Conservation (phyloP, 2,329 filamentous ascomycete genomes). For the Diplodia intermedia region DNA sequence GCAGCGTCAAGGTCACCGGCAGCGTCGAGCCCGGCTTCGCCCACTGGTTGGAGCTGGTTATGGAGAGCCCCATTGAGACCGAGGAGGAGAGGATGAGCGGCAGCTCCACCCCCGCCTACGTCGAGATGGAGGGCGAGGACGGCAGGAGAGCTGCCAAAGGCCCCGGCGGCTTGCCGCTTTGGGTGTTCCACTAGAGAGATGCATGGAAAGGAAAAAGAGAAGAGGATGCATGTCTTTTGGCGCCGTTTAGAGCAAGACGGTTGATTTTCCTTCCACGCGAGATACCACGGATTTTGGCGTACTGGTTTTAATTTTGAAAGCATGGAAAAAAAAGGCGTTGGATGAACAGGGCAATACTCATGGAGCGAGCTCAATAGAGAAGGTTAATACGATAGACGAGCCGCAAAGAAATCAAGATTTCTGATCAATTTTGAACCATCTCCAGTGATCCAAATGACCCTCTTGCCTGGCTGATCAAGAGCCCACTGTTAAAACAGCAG, state of each 20-base stretch:
- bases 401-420: constrained; percentile 15
- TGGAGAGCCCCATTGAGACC: constrained; percentile 49
- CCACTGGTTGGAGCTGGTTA: constrained; percentile 53
- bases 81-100: constrained; percentile 35
- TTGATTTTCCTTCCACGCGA: constrained; percentile 6
- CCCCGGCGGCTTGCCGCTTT: constrained; percentile 19
- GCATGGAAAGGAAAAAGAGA: neutral
- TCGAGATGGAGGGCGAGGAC: constrained; percentile 32
- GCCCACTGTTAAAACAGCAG: neutral
- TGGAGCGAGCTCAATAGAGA: constrained; percentile 3
- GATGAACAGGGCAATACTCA: neutral
- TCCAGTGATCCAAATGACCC: neutral
- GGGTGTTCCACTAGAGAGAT: constrained; percentile 13
- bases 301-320: neutral
- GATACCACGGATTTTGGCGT: constrained; percentile 19
- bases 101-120: constrained; percentile 27
- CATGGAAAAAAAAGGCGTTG: constrained; percentile 6
- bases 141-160: constrained; percentile 18
- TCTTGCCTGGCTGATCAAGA: neutral
- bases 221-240: too few species aligned
- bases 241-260: neutral
- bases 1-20: constrained; percentile 52
- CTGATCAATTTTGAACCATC: neutral
- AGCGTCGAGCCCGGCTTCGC: constrained; percentile 53
- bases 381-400: constrained; percentile 3